phyloP scores from a whole-genome alignment of 2,329 filamentous ascomycete species.

The Diaporthe sp. region DNA sequence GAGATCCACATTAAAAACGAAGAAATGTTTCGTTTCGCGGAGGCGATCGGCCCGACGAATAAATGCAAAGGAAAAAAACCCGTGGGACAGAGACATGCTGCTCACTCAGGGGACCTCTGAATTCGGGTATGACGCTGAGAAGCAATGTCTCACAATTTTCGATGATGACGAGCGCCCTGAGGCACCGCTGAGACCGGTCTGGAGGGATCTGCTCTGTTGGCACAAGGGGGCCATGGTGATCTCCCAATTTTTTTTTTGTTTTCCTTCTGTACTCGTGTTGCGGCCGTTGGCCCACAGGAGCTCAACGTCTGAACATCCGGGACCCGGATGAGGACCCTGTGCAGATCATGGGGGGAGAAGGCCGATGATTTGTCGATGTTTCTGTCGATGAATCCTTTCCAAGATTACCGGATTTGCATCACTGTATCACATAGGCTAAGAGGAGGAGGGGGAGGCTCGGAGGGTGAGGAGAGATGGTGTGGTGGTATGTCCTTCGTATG shows the following conservation, averaged over 20 bases:
- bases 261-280: background rate
- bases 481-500: conserved; percentile 6
- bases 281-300: conserved; percentile 8
- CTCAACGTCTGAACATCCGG: background rate
- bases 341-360: conserved; percentile 3
- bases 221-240: background rate
- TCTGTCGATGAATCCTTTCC: background rate
- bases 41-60: conserved; percentile 6
- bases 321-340: background rate
- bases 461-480: background rate
- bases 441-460: too few species aligned
- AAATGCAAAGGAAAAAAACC: background rate
- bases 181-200: background rate
- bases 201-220: conserved; percentile 8
- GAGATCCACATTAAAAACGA: conserved; percentile 4
- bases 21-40: conserved; percentile 16
- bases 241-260: background rate
- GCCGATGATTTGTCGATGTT: conserved; percentile 7
- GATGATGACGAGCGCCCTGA: background rate
- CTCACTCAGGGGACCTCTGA: background rate
- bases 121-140: background rate
- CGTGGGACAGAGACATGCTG: background rate
- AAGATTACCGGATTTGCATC: background rate
- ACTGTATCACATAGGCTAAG: background rate
- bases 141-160: background rate